Base-by-base conservation (phyloP, 495 filamentous ascomycete species). In the Aspergillus bridgeri region DNA sequence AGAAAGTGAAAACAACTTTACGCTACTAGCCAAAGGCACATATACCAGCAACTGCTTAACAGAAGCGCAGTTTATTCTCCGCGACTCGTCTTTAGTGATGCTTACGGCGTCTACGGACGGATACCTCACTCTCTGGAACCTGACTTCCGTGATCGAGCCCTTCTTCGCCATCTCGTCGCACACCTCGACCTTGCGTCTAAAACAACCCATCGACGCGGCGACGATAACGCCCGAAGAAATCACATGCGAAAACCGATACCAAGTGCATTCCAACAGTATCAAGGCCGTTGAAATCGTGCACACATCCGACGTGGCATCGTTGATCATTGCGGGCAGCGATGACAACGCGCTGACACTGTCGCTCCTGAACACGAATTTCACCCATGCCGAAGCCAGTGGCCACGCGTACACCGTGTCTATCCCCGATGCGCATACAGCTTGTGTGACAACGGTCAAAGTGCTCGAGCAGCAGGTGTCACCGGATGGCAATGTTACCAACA, bases 41-140 rank as follows among this genome's bases (percentile, higher is more conserved):
- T 96, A 97, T 66, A 88, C 83, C 22, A 89, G 88, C 7, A 85
- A 86, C 22, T 97, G 93, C 65, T 75, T 94, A 42, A 95, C 87
- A 6, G 88, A 92, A 69, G 76, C 82, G 3, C 79, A 83, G 60
- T 76, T 91, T 17, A 53, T 73, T 25, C 48, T 72, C n/a, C 57
- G 58, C 7, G 57, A 57, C 29, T 67, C 64, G 1, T 60, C 66
- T 2, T 50, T 73, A 22, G 58, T 60, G 15, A 66, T 87, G 0
- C 70, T 87, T 6, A 84, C 90, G 6, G 74, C 84, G 13, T 79
- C 80, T 9, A 88, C 86, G 3, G 85, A 89, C 66, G 86, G 87
- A 2, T 75, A 81, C 55, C 58, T 88, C 19, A 80, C 79, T 15
- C 49, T 81, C 15, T 88, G 83, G 79, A 70, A 79, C 27, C 61